These are phyloP conservation scores for Prosopis cineraria DNA, from an alignment of 306 rosid genomes.

Conservation along the genomic window DNA sequence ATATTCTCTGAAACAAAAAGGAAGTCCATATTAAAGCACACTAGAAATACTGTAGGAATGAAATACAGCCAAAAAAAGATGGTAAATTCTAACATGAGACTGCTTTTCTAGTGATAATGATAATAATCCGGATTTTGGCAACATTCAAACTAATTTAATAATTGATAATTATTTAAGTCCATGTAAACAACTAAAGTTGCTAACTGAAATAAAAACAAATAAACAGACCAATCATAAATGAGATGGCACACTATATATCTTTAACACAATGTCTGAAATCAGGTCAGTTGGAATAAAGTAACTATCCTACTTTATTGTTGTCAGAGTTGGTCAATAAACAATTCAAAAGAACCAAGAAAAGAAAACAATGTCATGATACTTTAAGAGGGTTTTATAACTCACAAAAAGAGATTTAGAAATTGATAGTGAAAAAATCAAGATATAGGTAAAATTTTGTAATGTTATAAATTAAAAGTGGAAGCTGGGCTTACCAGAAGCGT, in stretches of 20 bases:
- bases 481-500: conserved; percentile 73
- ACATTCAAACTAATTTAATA: neutral
- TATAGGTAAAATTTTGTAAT: neutral
- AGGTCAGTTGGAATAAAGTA: neutral
- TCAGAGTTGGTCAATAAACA: neutral
- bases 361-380: neutral
- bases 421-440: neutral
- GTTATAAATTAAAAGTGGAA: conserved; percentile 1
- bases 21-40: neutral
- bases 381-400: neutral
- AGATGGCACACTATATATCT: too few relatives aligned
- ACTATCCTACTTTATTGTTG: neutral
- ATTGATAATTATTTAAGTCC: neutral
- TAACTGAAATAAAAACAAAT: neutral
- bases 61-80: neutral
- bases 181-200: neutral
- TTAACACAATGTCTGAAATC: neutral
- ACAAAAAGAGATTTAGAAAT: conserved; percentile 7
- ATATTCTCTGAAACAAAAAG: neutral
- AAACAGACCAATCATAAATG: neutral
- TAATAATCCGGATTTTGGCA: neutral
- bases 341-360: neutral
- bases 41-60: neutral
- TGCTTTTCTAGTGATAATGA: neutral
- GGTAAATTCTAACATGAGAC: too few relatives aligned